These are phyloP conservation scores for Fonsecaea multimorphosa DNA, from an alignment of 2,329 filamentous ascomycete genomes.

Conservation along the genomic window DNA sequence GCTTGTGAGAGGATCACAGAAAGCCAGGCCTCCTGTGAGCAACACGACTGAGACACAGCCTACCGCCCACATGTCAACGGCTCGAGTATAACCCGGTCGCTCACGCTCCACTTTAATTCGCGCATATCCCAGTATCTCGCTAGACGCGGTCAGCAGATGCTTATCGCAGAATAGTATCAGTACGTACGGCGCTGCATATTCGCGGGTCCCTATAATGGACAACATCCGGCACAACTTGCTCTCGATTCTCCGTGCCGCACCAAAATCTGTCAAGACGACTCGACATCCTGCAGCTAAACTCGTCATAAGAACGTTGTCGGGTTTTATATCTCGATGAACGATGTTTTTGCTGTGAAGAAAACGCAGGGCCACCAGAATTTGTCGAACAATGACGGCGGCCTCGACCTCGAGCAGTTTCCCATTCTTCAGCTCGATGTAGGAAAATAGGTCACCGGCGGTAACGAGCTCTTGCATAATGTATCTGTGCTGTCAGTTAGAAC, in stretches of 20 bases:
- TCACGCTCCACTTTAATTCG: slow-evolving; percentile 33
- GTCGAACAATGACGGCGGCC: slow-evolving; percentile 60
- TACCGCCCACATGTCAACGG: slow-evolving; percentile 68
- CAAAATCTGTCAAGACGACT: slow-evolving; percentile 67
- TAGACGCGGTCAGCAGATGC: slow-evolving; percentile 25
- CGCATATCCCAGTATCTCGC: slow-evolving; percentile 39
- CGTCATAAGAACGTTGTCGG: slow-evolving; percentile 67
- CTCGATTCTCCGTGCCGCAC: slow-evolving; percentile 54
- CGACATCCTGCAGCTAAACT: slow-evolving; percentile 58
- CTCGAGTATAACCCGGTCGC: slow-evolving; percentile 56
- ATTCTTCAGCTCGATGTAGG: slow-evolving; percentile 60
- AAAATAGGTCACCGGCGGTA: slow-evolving; percentile 66
- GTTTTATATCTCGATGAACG: slow-evolving; percentile 68
- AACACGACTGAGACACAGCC: slow-evolving; percentile 61
- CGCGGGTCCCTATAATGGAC: slow-evolving; percentile 60
- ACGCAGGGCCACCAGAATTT: slow-evolving; percentile 63
- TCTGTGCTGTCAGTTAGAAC: slow-evolving; percentile 43
- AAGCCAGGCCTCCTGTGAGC: slow-evolving; percentile 58
- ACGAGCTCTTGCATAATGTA: slow-evolving; percentile 68
- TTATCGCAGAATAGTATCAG: background rate
- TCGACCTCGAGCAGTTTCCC: slow-evolving; percentile 57
- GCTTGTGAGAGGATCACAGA: slow-evolving; percentile 47
- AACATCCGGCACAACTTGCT: slow-evolving; percentile 55
- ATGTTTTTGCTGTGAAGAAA: slow-evolving; percentile 63
- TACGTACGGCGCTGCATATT: slow-evolving; percentile 65